phyloP scores from a whole-genome alignment of 2,329 filamentous ascomycete genomes.

The Colletotrichum karsti region DNA sequence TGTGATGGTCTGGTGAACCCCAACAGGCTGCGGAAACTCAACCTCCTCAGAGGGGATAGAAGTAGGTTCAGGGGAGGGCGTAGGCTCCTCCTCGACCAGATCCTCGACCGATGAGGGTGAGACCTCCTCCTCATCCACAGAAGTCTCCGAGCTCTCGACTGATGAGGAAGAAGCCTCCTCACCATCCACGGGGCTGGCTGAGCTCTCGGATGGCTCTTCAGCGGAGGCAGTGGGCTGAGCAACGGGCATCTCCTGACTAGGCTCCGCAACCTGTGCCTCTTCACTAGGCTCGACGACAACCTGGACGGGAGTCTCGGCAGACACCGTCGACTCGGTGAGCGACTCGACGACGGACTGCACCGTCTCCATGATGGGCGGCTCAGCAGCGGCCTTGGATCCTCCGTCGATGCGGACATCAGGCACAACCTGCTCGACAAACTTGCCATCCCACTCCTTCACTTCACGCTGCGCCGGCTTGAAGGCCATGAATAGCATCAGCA shows the following conservation, averaged over 20 bases:
- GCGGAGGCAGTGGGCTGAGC: not conserved
- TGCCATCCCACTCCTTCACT: constrained; percentile 34
- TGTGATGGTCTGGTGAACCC: constrained; percentile 35
- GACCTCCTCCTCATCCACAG: not conserved
- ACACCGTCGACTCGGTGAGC: not conserved
- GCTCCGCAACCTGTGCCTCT: not conserved
- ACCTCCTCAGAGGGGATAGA: not conserved
- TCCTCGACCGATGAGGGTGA: not conserved
- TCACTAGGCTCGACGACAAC: not conserved
- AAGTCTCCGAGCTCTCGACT: not conserved
- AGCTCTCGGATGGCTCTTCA: not conserved
- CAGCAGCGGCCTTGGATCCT: not conserved
- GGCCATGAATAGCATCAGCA: constrained; percentile 63
- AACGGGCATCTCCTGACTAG: not conserved
- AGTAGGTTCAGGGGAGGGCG: not conserved
- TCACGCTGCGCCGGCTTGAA: constrained; percentile 33
- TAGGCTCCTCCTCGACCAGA: not conserved
- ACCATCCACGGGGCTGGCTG: not conserved
- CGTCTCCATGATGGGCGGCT: not conserved
- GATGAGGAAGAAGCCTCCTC: not conserved
- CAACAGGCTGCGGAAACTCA: not conserved
- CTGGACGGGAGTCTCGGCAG: not conserved
- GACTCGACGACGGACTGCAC: constrained; percentile 1
- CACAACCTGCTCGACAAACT: constrained; percentile 30
- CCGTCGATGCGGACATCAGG: not conserved